Base-by-base conservation (phyloP, 495 filamentous ascomycete species). In the Hypoxylon rickii region DNA sequence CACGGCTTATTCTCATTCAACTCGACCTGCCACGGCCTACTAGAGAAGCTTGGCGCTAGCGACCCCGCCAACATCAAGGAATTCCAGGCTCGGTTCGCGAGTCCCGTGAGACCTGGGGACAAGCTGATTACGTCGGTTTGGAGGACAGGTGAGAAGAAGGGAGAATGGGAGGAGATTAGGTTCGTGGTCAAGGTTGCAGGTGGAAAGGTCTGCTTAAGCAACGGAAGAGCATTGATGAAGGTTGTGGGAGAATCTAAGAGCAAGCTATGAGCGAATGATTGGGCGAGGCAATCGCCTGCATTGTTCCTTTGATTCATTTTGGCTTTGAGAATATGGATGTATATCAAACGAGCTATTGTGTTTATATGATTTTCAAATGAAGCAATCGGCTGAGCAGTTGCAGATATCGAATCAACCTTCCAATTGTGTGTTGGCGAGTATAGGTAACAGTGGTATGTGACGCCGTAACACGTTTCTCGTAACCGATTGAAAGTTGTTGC, bases 1-100 rank as follows among this genome's bases (percentile, higher is more conserved):
- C 91, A 96, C 72, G 91, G 91, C 20, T 75, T 96, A 20, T 95
- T 83, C 71, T 88, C 84, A 51, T 95, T 88, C 86, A 96, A 95
- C 71, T 79, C 83, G 42, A 78, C 89, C 1, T 82, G 80, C n/a
- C 90, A 94, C 64, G 86, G 76, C n/a, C 69, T 96, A 39, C 74
- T 95, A 22, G 76, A 86, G 64, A 74, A 77, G 42, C 72, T 96
- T 7, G 90, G 91, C 19, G 86, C 80, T 3, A 88, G 87, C 66
- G 79, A 96, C 67, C 85, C 90, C 1, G 79, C 77, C 32, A 93
- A 92, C 55, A 76, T 96, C 46, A 86, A 82, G 70, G 88, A 90
- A 70, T 95, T 90, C 76, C 89, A 94, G 76, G 90, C 91, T 16
- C 77, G 91, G 5, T 96, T 96, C 70, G 90, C 90, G 7, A 85